Base-by-base conservation (phyloP, 1,139 yeast species). In the Kodamaea plutei region DNA sequence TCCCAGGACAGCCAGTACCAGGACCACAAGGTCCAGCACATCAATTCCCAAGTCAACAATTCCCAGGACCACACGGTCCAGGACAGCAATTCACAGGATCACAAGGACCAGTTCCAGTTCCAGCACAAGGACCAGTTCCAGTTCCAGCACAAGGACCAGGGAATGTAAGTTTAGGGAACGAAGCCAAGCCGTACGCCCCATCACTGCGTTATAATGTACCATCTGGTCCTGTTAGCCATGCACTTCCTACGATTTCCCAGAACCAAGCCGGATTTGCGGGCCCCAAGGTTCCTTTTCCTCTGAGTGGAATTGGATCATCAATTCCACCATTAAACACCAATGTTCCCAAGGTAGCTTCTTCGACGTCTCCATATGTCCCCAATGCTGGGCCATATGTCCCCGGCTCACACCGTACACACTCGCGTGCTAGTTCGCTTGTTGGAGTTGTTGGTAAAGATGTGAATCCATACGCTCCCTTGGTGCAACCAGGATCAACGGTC, bases 361-460 rank as follows among this genome's bases (percentile, higher is more conserved):
- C 54, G 1, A 44, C 56, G 2, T 65, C 71, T 38, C 72, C 73
- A 2, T 68, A 68, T 40, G 68, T 68, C 14, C 74, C 74, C 1
- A 58, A 58, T 33, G 58, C 66, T 4, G 74, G 74, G 3, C 73
- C 73, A 1, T 68, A 68, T 39, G 73, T 68, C 4, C 74, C 74
- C 6, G 54, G 54, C 31, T 48, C 44, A 28, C 61, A 61, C 30
- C 49, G 61, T 34, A 52, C 63, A 1, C 73, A 66, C 43, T 65
- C 72, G 4, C 48, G 74, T 35, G 65, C 69, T 2, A 61, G 60
- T 39, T 67, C 73, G 1, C 51, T 68, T 20, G 56, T 67, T 9
- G 71, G 61, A 6, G 46, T 34, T 6, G 62, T 53, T 26, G 67
- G 68, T 2, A 67, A 60, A 40, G 73, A 65, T 26, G 45, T 56